Percentiles rank a stretch among this genome's conserved stretches.
These are phyloP conservation scores for Ricinus communis DNA, from an alignment of 345 rosid genomes.

Conservation along the genomic window DNA sequence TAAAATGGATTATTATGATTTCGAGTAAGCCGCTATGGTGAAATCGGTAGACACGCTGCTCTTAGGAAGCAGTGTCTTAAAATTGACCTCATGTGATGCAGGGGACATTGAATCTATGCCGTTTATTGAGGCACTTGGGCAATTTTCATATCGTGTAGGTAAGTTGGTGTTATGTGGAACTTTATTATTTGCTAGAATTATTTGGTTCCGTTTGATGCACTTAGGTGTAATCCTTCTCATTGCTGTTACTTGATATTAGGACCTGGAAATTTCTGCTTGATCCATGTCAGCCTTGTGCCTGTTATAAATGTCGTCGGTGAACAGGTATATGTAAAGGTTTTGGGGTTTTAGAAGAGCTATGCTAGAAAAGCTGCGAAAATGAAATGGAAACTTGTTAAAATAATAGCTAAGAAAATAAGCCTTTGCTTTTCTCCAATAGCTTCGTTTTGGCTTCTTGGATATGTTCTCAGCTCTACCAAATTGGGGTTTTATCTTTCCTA, in stretches of 20 bases:
- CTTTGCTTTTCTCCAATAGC: background rate
- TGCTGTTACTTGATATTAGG: slow-evolving; percentile 49
- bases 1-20: too few species aligned
- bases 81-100: slow-evolving; percentile 31
- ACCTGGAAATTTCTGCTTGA: slow-evolving; percentile 80
- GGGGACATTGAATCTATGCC: slow-evolving; percentile 99
- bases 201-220: background rate
- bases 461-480: too few species aligned
- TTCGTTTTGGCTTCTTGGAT: too few species aligned
- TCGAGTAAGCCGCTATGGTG: too few species aligned
- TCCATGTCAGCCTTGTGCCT: slow-evolving; percentile 99
- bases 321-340: slow-evolving; percentile 50
- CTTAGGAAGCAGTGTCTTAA: too few species aligned
- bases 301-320: slow-evolving; percentile 95
- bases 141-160: slow-evolving; percentile 93
- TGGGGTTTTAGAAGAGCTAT: too few species aligned
- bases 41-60: too few species aligned
- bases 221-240: background rate
- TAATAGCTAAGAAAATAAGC: too few species aligned
- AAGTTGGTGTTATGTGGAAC: slow-evolving; percentile 27
- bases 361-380: too few species aligned
- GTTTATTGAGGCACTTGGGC: slow-evolving; percentile 94
- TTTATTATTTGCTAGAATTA: background rate
- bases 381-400: too few species aligned
- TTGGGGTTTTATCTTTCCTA: too few species aligned